Conservation (phyloP, 768 basidiomycete genomes). For the Termitomyces sp. region DNA sequence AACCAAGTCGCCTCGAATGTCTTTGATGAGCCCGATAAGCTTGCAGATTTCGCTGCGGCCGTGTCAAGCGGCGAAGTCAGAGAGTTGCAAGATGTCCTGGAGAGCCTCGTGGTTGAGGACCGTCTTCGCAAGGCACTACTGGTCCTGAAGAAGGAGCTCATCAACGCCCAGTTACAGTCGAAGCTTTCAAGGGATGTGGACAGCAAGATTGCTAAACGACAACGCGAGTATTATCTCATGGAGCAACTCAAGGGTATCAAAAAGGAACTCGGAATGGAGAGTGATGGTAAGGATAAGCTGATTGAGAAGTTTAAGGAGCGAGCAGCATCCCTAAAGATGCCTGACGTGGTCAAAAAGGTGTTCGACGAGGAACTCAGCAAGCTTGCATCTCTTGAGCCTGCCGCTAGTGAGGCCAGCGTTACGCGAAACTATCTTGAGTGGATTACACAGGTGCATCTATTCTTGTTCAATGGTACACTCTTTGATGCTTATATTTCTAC, state of each 20-base stretch:
- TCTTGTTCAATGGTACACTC: not conserved
- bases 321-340: slow-evolving; percentile 80
- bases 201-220: slow-evolving; percentile 89
- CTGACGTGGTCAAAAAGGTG: slow-evolving; percentile 82
- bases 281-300: slow-evolving; percentile 90
- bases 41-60: slow-evolving; percentile 96
- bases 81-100: slow-evolving; percentile 92
- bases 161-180: slow-evolving; percentile 91
- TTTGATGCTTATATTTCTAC: not conserved
- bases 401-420: slow-evolving; percentile 89
- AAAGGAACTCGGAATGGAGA: slow-evolving; percentile 94
- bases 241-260: slow-evolving; percentile 96
- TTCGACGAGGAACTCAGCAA: slow-evolving; percentile 96
- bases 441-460: slow-evolving; percentile 63
- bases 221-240: slow-evolving; percentile 94
- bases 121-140: slow-evolving; percentile 84
- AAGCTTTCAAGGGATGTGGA: slow-evolving; percentile 93
- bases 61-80: slow-evolving; percentile 89
- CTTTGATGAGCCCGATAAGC: slow-evolving; percentile 95
- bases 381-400: slow-evolving; percentile 83
- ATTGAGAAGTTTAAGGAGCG: slow-evolving; percentile 90
- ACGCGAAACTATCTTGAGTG: slow-evolving; percentile 94
- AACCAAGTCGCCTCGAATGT: slow-evolving; percentile 89
- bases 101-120: slow-evolving; percentile 81
- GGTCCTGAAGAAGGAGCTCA: slow-evolving; percentile 96